A percentile compares a stretch with the other conserved stretches of the same genome.
These are phyloP conservation scores for Aureobasidium pullulans DNA, from an alignment of 2,329 filamentous ascomycete genomes.

Conservation along the genomic window DNA sequence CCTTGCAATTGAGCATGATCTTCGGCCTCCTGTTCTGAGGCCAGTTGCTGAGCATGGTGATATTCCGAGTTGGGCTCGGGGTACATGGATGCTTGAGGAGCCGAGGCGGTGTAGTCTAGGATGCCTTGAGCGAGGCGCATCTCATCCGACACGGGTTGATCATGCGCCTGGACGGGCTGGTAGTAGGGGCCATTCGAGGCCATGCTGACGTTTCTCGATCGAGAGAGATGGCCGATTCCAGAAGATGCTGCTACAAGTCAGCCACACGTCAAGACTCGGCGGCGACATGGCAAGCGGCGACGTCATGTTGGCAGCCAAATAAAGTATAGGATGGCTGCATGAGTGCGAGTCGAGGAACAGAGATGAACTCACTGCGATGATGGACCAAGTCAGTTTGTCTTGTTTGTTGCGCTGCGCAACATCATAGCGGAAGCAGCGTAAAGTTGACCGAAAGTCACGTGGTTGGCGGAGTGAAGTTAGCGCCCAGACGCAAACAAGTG, in stretches of 20 bases:
- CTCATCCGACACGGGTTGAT: constrained; percentile 9
- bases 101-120: background rate
- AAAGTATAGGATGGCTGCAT: background rate
- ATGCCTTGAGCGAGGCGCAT: constrained; percentile 8
- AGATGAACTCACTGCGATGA: background rate
- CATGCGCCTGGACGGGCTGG: constrained; percentile 12
- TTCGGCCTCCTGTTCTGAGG: constrained; percentile 3
- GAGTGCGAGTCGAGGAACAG: background rate
- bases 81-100: constrained; percentile 13
- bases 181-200: constrained; percentile 16
- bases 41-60: constrained; percentile 12
- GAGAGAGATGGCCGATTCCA: background rate
- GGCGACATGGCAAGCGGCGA: background rate
- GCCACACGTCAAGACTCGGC: background rate
- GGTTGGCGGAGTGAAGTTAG: background rate
- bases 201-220: background rate
- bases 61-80: constrained; percentile 14
- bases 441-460: background rate
- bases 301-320: background rate
- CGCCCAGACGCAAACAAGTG: constrained; percentile 7
- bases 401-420: background rate
- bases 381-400: background rate
- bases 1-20: constrained; percentile 16
- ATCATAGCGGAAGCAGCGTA: background rate
- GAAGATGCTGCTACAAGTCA: background rate